phyloP scores from a whole-genome alignment of 306 rosid species.

The Dalbergia oliveri region DNA sequence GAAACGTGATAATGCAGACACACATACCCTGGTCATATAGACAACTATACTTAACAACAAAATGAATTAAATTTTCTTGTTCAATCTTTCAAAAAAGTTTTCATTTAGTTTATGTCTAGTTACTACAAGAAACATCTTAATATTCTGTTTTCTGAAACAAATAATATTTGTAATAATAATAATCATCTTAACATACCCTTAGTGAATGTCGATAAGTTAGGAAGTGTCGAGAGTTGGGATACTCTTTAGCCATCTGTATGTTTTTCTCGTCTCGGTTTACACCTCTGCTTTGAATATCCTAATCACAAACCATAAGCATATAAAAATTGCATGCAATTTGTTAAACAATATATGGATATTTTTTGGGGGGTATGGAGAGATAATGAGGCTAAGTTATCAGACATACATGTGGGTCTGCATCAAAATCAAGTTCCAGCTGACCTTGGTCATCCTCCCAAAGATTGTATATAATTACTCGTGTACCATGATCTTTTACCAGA shows the following conservation, averaged over 20 bases:
- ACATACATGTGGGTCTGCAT: constrained; percentile 83
- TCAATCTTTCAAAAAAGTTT: constrained; percentile 8
- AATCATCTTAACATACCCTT: constrained; percentile 63
- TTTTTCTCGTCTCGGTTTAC: constrained; percentile 95
- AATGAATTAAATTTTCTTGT: neutral
- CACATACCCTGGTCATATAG: neutral
- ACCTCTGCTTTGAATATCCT: constrained; percentile 97
- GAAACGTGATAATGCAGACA: neutral
- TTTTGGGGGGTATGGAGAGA: neutral
- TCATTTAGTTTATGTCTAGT: neutral
- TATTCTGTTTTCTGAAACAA: constrained; percentile 9
- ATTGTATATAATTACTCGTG: constrained; percentile 89
- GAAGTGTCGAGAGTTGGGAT: constrained; percentile 88
- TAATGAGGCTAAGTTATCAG: constrained; percentile 31
- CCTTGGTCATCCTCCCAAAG: constrained; percentile 99
- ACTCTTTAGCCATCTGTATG: constrained; percentile 85
- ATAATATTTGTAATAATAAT: neutral
- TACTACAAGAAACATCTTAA: neutral
- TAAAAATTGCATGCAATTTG: constrained; percentile 19
- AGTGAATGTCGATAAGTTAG: constrained; percentile 93
- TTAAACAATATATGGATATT: neutral
- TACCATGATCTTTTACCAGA: constrained; percentile 74
- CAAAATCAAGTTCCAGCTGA: constrained; percentile 91
- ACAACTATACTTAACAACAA: constrained; percentile 21
- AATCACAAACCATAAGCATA: constrained; percentile 30